Conservation (phyloP, 257 asterid species). For the Buddleja alternifolia region DNA sequence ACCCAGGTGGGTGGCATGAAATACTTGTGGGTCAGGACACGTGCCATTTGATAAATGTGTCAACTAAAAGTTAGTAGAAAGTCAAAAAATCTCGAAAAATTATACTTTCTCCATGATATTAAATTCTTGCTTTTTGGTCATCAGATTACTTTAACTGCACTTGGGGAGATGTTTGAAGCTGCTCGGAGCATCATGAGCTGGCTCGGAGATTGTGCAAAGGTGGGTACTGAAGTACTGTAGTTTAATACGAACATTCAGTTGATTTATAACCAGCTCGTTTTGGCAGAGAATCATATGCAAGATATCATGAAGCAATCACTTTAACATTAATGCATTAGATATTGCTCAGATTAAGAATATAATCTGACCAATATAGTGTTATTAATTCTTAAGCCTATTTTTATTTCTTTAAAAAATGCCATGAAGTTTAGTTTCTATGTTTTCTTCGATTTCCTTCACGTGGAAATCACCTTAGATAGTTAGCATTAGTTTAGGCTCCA, state of each 20-base stretch:
- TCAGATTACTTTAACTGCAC: conserved; percentile 86
- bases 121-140: conserved; percentile 27
- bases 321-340: no score
- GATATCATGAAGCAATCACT: not conserved
- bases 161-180: conserved; percentile 95
- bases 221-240: conserved; percentile 40
- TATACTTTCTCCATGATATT: conserved; percentile 3
- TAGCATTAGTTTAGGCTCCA: not conserved
- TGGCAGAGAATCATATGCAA: not conserved
- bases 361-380: not conserved
- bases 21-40: no score
- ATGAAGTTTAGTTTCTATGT: not conserved
- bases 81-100: conserved; percentile 3
- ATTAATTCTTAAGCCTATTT: not conserved
- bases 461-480: not conserved
- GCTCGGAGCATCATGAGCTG: conserved; percentile 92
- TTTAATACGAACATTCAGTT: conserved; percentile 6
- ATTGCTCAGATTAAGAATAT: no score
- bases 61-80: conserved; percentile 22
- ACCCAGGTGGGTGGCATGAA: no score
- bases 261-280: not conserved
- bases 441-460: conserved; percentile 6
- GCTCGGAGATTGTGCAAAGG: conserved; percentile 99
- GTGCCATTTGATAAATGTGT: not conserved
- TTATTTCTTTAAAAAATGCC: not conserved